Base-by-base conservation (phyloP, 805 yeast species). In the Zygoascus flipseniorum region DNA sequence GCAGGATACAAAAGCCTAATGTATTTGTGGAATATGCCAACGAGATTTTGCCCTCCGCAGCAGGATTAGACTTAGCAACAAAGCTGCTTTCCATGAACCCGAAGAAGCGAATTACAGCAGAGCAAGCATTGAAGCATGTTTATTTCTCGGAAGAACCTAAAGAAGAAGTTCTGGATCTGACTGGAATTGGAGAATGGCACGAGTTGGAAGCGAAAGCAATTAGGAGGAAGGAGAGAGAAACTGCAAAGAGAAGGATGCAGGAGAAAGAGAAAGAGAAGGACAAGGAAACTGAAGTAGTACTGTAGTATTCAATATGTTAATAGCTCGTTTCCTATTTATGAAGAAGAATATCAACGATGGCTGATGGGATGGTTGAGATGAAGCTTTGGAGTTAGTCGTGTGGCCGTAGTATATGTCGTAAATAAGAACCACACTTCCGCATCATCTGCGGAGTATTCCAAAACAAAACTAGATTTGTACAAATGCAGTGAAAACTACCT, bases 141-240 rank as follows among this genome's bases (percentile, higher is more conserved):
- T 93, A 87, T 69, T 93, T 92, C 63, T 65, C 67, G 2, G 85
- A 81, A 48, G 83, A 79, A 6, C 97, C 96, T 0, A 58, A 61
- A 32, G 83, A 86, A 1, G 82, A 77, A 56, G 72, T 88, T 41
- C 66, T 71, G 10, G 75, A 82, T 52, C 73, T 85, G 58, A 71
- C 75, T 31, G 74, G 75, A n/a, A 68, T 82, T 31, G 95, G 93
- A 2, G 98, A 95, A 67, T 92, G 97, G 93, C 99, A 92, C 65
- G 99, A 92, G 65, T 92, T 85, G 67, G 99, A 92, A 63, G 93
- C 96, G 2, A 89, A 92, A 68, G 84, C 82, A 70, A 78, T 85
- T 61, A 74, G 87, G 57, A 71, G 84, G 54, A 72, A 73, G 56
- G 79, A 75, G 58, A 54, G 69, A 44, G 62, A 62, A 19, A 52